Evolutionary conservation across 495 filamentous ascomycete genomes (phyloP).

Genomic region (Penicillium alfredii): DNA sequence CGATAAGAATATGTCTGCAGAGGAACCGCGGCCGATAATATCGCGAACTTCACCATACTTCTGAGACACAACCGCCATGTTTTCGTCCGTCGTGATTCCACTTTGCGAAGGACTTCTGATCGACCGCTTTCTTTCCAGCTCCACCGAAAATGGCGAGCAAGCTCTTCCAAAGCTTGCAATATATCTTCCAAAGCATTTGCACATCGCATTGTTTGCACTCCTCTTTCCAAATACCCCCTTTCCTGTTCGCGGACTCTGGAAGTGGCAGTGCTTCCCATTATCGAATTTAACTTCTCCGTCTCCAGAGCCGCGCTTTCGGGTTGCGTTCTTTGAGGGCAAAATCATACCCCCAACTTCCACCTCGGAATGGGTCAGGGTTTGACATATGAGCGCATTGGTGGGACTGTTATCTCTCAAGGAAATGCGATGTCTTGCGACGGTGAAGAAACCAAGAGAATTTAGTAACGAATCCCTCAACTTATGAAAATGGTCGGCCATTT

Average conservation of each 20-base stretch:
- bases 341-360: not conserved
- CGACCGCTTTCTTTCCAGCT: not conserved
- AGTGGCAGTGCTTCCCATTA: conserved; percentile 1
- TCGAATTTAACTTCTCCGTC: not conserved
- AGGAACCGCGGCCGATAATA: conserved; percentile 3
- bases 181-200: no score
- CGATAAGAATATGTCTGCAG: not conserved
- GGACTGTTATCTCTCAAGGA: not conserved
- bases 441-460: not conserved
- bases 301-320: not conserved
- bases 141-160: not conserved
- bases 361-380: not conserved
- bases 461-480: no score
- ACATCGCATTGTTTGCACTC: no score
- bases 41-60: not conserved
- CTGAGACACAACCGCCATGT: no score
- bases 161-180: not conserved
- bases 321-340: not conserved
- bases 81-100: no score
- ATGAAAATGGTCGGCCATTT: no score
- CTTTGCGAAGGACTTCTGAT: no score
- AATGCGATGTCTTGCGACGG: not conserved
- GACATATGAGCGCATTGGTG: not conserved
- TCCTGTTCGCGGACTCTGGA: not conserved
- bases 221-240: not conserved